phyloP scores from a whole-genome alignment of 345 rosid species.

The Streptanthus diversifolius region DNA sequence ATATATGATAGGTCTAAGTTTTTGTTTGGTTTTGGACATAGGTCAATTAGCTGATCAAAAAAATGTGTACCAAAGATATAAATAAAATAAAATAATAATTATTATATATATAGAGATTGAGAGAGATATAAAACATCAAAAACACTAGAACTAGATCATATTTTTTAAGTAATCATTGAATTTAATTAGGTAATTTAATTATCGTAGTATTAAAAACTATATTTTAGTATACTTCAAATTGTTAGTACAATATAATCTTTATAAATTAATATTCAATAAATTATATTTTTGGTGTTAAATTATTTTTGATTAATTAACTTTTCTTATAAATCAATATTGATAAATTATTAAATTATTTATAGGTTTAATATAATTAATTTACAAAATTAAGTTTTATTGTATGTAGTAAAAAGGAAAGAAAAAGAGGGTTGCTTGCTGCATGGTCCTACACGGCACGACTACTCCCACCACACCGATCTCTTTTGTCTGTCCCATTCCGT shows the following conservation, averaged over 20 bases:
- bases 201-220: background rate
- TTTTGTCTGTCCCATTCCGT: conserved; percentile 24
- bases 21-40: background rate
- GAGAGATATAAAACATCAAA: background rate
- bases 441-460: conserved; percentile 15
- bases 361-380: too few species aligned
- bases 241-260: background rate
- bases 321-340: too few species aligned
- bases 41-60: background rate
- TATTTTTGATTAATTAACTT: too few species aligned
- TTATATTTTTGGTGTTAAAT: too few species aligned
- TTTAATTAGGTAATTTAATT: too few species aligned
- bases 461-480: conserved; percentile 22
- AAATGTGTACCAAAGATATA: background rate
- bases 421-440: background rate
- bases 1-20: background rate
- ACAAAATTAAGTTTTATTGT: too few species aligned
- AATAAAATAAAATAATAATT: background rate
- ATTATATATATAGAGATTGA: too few species aligned
- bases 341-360: too few species aligned
- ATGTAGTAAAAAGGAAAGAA: background rate
- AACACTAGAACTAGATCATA: too few species aligned
- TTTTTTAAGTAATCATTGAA: too few species aligned
- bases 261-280: too few species aligned
- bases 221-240: background rate